Evolutionary conservation across 2,329 filamentous ascomycete genomes (phyloP), one percentile per base, ranked within the genome.

Genomic region (Trichoderma guizhouense): DNA sequence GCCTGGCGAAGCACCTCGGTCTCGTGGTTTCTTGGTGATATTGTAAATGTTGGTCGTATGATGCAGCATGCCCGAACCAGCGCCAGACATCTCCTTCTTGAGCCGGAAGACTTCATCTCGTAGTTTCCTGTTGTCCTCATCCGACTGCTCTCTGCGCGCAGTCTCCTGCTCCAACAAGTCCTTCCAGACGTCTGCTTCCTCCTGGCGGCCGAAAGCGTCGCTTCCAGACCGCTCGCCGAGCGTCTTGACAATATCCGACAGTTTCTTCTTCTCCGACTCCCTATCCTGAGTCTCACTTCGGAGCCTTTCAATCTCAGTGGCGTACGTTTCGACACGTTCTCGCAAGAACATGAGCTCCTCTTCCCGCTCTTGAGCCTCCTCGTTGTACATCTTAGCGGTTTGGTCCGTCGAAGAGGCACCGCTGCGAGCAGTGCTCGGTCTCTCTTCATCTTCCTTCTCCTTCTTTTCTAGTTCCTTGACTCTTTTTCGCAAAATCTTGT

Each of bases 81-180:
- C 69, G 21, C 58, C 69, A 60, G 83, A 82, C 55, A 87, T 78
- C 66, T 91, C 89, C 73, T 89, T 88, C 79, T 88, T 90, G 55
- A 97, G 81, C 30, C 92, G 90, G 77, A 93, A 91, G 4, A 97
- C 84, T 78, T 99, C 95, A 71, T 97, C 94, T 7, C 93, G 90
- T 18, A 98, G 87, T 76, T 88, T 90, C 75, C 91, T 91, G 76
- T 95, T 95, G 75, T 98, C 95, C 55, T 97, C 93, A 75, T 98
- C 95, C 0, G 93, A 90, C 81, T 97, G 93, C 81, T 98, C 95
- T 72, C 95, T 90, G 34, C 94, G 90, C 4, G 92, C 92, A 3
- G 93, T 96, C 81, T 99, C 96, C 75, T 96, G 93, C 78, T 98
- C 94, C 30, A 98, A 88, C 73, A 98, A 89, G 76, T 98, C 95